A percentile compares a stretch with the other conserved stretches of the same genome.
phyloP scores from a whole-genome alignment of 2,329 filamentous ascomycete species.

The Monilinia vaccinii-corymbosi region DNA sequence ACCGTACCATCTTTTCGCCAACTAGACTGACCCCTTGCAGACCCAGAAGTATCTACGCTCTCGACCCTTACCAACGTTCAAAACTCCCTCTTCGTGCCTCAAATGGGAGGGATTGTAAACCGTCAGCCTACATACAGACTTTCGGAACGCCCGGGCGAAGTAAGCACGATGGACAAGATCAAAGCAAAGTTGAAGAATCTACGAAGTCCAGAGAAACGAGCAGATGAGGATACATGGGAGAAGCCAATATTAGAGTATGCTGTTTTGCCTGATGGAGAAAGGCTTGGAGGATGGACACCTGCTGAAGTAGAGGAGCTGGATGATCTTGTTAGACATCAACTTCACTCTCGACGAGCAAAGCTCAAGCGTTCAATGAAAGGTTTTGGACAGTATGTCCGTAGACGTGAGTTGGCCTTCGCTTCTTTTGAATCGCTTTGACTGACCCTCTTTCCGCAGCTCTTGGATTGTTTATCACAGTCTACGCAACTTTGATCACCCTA shows the following conservation, averaged over 20 bases:
- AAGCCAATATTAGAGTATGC: slow-evolving; percentile 43
- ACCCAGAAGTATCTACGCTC: slow-evolving; percentile 74
- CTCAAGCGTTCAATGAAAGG: slow-evolving; percentile 73
- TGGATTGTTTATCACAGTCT: slow-evolving; percentile 73
- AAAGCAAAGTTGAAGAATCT: slow-evolving; percentile 18
- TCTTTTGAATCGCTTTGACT: background rate
- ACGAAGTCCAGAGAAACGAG: slow-evolving; percentile 8
- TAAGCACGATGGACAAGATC: slow-evolving; percentile 18
- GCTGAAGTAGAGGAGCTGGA: slow-evolving; percentile 69
- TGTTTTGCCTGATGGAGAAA: slow-evolving; percentile 64
- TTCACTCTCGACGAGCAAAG: slow-evolving; percentile 69
- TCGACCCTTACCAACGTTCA: slow-evolving; percentile 83
- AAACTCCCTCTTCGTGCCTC: slow-evolving; percentile 78
- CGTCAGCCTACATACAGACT: slow-evolving; percentile 38
- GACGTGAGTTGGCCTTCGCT: slow-evolving; percentile 40
- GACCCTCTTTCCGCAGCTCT: slow-evolving; percentile 40
- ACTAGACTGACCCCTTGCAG: slow-evolving; percentile 36
- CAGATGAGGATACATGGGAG: slow-evolving; percentile 15
- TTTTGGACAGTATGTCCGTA: slow-evolving; percentile 68
- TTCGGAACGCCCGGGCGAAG: slow-evolving; percentile 13
- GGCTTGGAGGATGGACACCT: slow-evolving; percentile 64
- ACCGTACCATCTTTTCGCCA: background rate
- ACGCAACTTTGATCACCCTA: slow-evolving; percentile 73
- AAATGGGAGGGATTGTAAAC: slow-evolving; percentile 64
- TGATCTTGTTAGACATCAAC: slow-evolving; percentile 79